Base-by-base conservation (phyloP, 352 stramenopile genomes). In the Pythium insidiosum region DNA sequence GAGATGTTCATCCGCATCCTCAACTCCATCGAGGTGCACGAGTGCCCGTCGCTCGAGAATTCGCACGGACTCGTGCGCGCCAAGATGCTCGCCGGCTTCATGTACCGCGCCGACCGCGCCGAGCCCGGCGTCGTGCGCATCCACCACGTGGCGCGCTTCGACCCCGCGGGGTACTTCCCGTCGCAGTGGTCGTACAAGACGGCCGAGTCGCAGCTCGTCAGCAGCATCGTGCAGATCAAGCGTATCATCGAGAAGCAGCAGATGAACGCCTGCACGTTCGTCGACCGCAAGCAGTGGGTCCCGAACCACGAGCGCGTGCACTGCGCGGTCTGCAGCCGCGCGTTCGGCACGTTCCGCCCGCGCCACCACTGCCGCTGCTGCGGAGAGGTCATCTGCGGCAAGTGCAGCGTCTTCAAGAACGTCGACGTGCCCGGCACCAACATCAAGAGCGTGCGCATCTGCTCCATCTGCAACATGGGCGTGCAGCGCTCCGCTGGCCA, bases 371-470 rank as follows among this genome's bases (percentile, higher is more conserved):
- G 81, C 52, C 76, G 81, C 51, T 86, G 75, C 52, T 94, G 81
- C 38, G 81, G 81, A n/a, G 81, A 94, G 50, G 78, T 94, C 22
- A 91, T 94, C 37, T 94, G 81, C 45, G 72, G 76, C 28, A 94
- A 94, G 52, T 94, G 81, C 60, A 88, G 71, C 47, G 58, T 94
- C 15, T 84, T 89, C 52, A 76, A 79, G 50, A 66, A 60, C n/a
- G 73, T 89, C 6, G 77, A 94, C 36, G 70, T 94, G 19, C 81
- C 81, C 9, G 81, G 76, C 38, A 85, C 76, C 6, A 87, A 66
- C 21, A 61, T 93, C 47, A 82, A 85, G 61, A 88, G 86, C 51
- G 72, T 91, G 47, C 78, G 79, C 26, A 82, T 91, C 35, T 94
- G 78, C 58, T 86, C 76, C 3, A 63, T 88, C 25, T 90, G 78